Conservation (phyloP, 495 filamentous ascomycete genomes). For the Filosporella fistucella region DNA sequence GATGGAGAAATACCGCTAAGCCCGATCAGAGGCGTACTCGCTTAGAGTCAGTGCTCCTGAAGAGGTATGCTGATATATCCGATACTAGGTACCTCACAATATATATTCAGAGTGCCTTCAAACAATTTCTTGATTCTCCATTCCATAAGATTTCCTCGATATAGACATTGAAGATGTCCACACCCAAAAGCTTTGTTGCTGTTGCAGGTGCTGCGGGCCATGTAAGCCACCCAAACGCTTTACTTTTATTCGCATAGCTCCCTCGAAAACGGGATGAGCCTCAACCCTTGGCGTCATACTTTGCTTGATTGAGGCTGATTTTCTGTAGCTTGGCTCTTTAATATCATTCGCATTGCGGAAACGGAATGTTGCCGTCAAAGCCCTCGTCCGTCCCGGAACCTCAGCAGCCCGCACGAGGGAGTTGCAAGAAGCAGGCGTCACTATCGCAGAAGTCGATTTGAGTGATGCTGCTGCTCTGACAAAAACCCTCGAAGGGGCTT, state of each 20-base stretch:
- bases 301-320: too few relatives aligned
- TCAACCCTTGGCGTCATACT: too few relatives aligned
- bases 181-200: not conserved
- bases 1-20: too few relatives aligned
- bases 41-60: not conserved
- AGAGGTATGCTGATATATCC: not conserved
- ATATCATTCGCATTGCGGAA: not conserved
- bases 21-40: not conserved
- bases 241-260: too few relatives aligned
- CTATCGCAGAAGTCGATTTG: conserved; percentile 1
- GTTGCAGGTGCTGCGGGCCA: conserved; percentile 1
- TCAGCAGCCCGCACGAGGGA: not conserved
- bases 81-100: not conserved
- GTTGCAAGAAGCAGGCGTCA: not conserved
- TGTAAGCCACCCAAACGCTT: too few relatives aligned
- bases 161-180: not conserved
- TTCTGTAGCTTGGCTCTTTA: conserved; percentile 1
- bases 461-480: not conserved
- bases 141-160: not conserved
- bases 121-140: not conserved
- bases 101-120: not conserved
- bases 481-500: not conserved
- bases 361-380: not conserved
- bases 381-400: not conserved
- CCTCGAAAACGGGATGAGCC: too few relatives aligned